Conservation (phyloP, 352 stramenopile species). For the Pythium brachiatum region DNA sequence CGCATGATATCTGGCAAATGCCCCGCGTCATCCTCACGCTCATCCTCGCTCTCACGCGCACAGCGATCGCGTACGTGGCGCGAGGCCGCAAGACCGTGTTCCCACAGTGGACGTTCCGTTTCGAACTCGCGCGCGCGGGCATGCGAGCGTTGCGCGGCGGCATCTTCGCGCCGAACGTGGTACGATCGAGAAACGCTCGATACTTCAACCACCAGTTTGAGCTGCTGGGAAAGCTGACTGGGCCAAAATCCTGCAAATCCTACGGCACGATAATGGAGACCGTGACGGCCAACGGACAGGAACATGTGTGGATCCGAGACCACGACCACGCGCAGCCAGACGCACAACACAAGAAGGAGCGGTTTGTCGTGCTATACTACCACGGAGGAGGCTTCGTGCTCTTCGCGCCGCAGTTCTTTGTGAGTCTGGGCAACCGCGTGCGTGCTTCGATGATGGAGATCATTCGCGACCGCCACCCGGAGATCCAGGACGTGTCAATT, state of each 20-base stretch:
- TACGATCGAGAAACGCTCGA: conserved; percentile 8
- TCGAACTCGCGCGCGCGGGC: conserved; percentile 12
- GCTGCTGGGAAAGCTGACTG: not conserved
- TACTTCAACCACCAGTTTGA: conserved; percentile 15
- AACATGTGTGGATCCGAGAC: conserved; percentile 24
- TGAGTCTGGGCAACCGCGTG: conserved; percentile 43
- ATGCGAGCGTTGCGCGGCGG: conserved; percentile 18
- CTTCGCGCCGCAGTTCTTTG: conserved; percentile 40
- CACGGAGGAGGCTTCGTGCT: conserved; percentile 39
- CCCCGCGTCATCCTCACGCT: conserved; percentile 13
- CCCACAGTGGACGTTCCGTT: conserved; percentile 22
- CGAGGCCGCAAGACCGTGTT: conserved; percentile 18
- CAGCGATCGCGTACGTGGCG: conserved; percentile 3
- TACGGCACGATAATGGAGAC: conserved; percentile 16
- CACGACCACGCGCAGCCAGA: not conserved
- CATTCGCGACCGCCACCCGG: conserved; percentile 6
- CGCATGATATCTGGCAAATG: conserved; percentile 22
- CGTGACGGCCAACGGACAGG: conserved; percentile 8
- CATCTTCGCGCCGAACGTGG: conserved; percentile 11
- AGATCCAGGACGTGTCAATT: conserved; percentile 22
- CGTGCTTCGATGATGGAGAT: conserved; percentile 9
- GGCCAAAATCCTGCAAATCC: conserved; percentile 4
- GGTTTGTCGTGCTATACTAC: conserved; percentile 38
- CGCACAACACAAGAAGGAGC: conserved; percentile 8
- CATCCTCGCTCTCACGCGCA: conserved; percentile 2